These are phyloP conservation scores for Boletus sp. DNA, from an alignment of 768 basidiomycete genomes.

Conservation along the genomic window DNA sequence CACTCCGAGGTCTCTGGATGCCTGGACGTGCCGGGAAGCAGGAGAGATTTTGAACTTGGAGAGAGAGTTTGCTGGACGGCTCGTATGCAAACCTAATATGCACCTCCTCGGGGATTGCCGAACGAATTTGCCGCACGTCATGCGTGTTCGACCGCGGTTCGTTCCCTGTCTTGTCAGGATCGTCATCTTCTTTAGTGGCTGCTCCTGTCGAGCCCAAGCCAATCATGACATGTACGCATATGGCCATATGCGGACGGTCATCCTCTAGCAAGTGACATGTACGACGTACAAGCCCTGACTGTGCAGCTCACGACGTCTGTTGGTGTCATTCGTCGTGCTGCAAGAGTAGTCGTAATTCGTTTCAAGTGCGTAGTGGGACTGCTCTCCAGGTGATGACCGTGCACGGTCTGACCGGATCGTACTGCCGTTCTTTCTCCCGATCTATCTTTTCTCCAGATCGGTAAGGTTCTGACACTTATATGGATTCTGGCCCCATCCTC, in stretches of 20 bases:
- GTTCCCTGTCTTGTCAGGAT: slow-evolving; percentile 22
- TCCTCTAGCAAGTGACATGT: background rate
- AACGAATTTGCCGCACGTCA: slow-evolving; percentile 5
- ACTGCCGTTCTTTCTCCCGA: slow-evolving; percentile 9
- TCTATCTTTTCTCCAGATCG: slow-evolving; percentile 14
- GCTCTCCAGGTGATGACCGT: background rate
- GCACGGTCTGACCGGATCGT: slow-evolving; percentile 1
- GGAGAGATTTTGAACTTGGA: background rate
- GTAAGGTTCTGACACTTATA: slow-evolving; percentile 14
- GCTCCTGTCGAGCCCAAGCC: background rate
- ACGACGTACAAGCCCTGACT: background rate
- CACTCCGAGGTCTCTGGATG: background rate
- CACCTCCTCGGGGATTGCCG: slow-evolving; percentile 13
- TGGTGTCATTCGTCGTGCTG: background rate
- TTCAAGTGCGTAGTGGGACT: background rate
- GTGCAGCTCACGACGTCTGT: background rate
- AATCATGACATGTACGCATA: slow-evolving; percentile 11
- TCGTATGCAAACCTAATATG: too few species aligned
- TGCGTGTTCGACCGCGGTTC: slow-evolving; percentile 7
- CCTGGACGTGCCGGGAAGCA: background rate
- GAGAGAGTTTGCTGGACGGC: background rate
- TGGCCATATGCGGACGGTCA: slow-evolving; percentile 3
- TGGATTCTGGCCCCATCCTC: slow-evolving; percentile 2
- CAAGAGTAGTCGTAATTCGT: background rate
- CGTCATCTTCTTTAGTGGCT: slow-evolving; percentile 25